Conservation (phyloP, 768 basidiomycete species). For the Coprinopsis marcescibilis region DNA sequence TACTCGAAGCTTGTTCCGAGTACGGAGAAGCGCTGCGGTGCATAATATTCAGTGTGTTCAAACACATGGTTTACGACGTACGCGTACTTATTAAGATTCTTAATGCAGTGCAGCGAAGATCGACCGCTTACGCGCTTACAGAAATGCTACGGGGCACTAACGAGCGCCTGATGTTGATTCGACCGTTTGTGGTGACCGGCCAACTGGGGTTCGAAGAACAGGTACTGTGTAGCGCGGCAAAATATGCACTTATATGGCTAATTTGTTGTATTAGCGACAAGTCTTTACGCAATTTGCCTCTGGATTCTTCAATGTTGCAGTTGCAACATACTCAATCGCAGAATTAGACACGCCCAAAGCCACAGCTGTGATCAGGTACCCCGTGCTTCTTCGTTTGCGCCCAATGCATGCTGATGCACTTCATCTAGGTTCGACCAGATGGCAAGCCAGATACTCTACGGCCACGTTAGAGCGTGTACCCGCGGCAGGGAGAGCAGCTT, state of each 20-base stretch:
- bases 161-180: constrained; percentile 47
- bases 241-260: too few relatives aligned
- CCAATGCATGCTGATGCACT: constrained; percentile 1
- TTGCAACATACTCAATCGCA: constrained; percentile 53
- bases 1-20: constrained; percentile 48
- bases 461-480: constrained; percentile 44
- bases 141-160: constrained; percentile 53
- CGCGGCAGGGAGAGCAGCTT: constrained; percentile 45
- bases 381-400: constrained; percentile 16
- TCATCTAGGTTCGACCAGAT: constrained; percentile 51
- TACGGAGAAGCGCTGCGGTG: constrained; percentile 59
- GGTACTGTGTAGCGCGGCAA: too few relatives aligned
- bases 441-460: constrained; percentile 58
- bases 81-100: constrained; percentile 1
- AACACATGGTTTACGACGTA: constrained; percentile 1
- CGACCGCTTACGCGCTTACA: constrained; percentile 50
- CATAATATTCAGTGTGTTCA: constrained; percentile 52
- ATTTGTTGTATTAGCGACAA: constrained; percentile 36
- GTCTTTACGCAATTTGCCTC: constrained; percentile 42
- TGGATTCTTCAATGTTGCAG: constrained; percentile 59
- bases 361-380: constrained; percentile 58
- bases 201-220: constrained; percentile 25
- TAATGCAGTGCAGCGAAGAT: constrained; percentile 44
- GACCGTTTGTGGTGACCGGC: constrained; percentile 44
- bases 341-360: constrained; percentile 56